Conservation (phyloP, 495 filamentous ascomycete genomes). For the Chaetomium fimeti region DNA sequence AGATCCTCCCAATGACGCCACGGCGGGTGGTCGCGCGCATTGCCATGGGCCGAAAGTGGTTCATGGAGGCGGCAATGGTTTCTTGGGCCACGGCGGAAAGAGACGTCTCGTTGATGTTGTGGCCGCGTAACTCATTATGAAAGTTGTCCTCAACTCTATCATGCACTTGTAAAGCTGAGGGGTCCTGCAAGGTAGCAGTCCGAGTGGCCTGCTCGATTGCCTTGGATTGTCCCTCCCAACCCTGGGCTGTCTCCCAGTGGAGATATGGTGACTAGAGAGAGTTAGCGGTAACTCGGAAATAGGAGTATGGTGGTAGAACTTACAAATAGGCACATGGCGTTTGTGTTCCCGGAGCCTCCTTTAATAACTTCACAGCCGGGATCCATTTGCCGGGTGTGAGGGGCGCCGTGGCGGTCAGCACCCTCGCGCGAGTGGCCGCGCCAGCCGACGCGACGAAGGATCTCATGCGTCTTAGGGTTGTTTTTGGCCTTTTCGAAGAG, state of each 20-base stretch:
- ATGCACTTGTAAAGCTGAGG: background rate
- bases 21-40: constrained; percentile 19
- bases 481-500: constrained; percentile 19
- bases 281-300: background rate
- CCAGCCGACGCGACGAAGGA: constrained; percentile 22
- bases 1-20: constrained; percentile 19
- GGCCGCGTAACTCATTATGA: constrained; percentile 18
- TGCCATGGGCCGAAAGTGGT: constrained; percentile 21
- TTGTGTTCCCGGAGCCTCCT: background rate
- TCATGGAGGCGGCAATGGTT: constrained; percentile 17
- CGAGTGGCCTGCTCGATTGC: constrained; percentile 19
- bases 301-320: background rate
- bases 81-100: constrained; percentile 17
- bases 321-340: constrained; percentile 20
- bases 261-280: constrained; percentile 16
- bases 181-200: constrained; percentile 6
- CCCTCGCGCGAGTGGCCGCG: constrained; percentile 21
- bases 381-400: constrained; percentile 18
- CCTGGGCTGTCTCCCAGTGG: constrained; percentile 24
- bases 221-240: constrained; percentile 17
- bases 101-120: constrained; percentile 20
- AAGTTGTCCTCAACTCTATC: constrained; percentile 23
- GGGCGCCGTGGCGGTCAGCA: constrained; percentile 13
- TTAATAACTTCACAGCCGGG: constrained; percentile 20
- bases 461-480: constrained; percentile 21